phyloP scores from a whole-genome alignment of 768 basidiomycete species.

The Mycena metata region DNA sequence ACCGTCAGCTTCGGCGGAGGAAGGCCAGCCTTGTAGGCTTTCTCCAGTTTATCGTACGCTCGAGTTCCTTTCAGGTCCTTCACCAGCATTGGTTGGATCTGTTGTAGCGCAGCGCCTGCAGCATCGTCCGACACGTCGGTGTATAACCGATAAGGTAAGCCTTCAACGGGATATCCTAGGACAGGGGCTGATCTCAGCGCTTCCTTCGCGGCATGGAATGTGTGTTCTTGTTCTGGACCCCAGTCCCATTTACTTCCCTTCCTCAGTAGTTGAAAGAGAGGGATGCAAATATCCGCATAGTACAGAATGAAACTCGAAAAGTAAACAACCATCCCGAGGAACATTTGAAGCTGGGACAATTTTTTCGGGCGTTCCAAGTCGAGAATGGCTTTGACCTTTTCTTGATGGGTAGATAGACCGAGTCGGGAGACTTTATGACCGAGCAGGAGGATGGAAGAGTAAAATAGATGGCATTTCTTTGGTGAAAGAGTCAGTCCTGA shows the following conservation, averaged over 20 bases:
- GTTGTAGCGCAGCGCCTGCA: constrained; percentile 1
- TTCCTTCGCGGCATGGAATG: neutral
- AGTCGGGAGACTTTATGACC: constrained; percentile 4
- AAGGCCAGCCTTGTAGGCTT: constrained; percentile 2
- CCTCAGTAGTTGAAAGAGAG: neutral
- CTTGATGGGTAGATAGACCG: no score
- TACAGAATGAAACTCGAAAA: constrained; percentile 46
- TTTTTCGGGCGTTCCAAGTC: no score
- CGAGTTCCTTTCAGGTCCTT: constrained; percentile 20
- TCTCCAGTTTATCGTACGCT: neutral
- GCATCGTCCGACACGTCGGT: no score
- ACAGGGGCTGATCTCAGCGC: constrained; percentile 20
- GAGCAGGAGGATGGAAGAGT: constrained; percentile 23
- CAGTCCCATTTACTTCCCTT: neutral
- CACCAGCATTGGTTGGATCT: constrained; percentile 14
- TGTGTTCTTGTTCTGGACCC: neutral
- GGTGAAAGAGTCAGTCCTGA: constrained; percentile 43
- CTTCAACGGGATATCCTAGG: neutral
- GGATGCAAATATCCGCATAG: constrained; percentile 41
- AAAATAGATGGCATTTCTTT: constrained; percentile 37
- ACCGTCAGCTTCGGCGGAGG: no score
- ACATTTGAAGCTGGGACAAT: constrained; percentile 31
- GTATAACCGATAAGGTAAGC: no score
- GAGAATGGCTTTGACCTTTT: no score
- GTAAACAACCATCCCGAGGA: constrained; percentile 47